Evolutionary conservation across 2,329 filamentous ascomycete species (phyloP).

Genomic region (Ophiosphaerella narmari): DNA sequence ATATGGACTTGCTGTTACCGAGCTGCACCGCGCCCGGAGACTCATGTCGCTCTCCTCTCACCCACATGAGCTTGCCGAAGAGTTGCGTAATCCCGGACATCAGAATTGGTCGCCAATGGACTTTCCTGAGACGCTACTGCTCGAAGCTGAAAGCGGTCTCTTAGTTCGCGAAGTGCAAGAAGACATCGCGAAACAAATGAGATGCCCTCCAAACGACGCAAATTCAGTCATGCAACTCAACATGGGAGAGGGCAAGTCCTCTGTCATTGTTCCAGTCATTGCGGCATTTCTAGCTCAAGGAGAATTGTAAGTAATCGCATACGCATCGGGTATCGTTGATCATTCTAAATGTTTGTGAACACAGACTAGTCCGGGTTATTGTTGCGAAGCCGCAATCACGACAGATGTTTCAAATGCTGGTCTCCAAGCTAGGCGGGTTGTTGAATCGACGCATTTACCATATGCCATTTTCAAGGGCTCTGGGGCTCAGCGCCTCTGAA

Average conservation of each 20-base stretch:
- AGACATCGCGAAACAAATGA: conserved; percentile 63
- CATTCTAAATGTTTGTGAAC: not conserved
- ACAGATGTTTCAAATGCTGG: conserved; percentile 63
- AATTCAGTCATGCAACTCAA: conserved; percentile 39
- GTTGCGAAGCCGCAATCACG: conserved; percentile 64
- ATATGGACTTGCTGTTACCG: conserved; percentile 28
- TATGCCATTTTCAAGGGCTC: conserved; percentile 62
- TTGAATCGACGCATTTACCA: conserved; percentile 59
- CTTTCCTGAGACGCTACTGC: conserved; percentile 63
- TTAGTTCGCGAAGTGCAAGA: conserved; percentile 64
- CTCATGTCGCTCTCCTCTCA: conserved; percentile 12
- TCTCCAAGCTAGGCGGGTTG: conserved; percentile 60
- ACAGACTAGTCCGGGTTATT: conserved; percentile 59
- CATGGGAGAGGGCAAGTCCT: conserved; percentile 39
- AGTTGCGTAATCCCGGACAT: conserved; percentile 58
- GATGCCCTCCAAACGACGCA: conserved; percentile 19
- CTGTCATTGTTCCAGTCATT: conserved; percentile 35
- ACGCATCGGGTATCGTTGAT: not conserved
- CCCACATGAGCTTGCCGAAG: conserved; percentile 24
- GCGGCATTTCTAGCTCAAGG: conserved; percentile 55
- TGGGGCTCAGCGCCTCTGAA: conserved; percentile 40
- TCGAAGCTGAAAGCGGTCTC: conserved; percentile 67
- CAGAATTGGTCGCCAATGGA: conserved; percentile 58
- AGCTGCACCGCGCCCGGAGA: conserved; percentile 31
- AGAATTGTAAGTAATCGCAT: conserved; percentile 13